These are phyloP conservation scores for Exserohilum turcica DNA, from an alignment of 2,329 filamentous ascomycete genomes.

Conservation along the genomic window DNA sequence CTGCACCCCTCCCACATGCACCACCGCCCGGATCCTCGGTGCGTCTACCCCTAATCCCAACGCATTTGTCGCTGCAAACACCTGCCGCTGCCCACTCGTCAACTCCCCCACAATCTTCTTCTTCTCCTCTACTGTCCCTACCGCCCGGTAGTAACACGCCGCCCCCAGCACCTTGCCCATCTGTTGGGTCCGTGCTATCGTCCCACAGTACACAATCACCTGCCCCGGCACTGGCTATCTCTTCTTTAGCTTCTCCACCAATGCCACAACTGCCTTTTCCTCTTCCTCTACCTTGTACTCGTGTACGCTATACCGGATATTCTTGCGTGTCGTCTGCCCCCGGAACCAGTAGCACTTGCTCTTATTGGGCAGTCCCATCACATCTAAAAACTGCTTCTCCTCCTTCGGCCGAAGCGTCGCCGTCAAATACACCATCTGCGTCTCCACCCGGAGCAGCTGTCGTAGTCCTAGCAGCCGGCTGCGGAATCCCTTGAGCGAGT, in stretches of 20 bases:
- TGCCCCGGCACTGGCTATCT: slow-evolving; percentile 5
- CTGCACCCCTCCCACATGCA: slow-evolving; percentile 10
- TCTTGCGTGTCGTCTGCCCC: slow-evolving; percentile 8
- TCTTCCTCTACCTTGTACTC: background rate
- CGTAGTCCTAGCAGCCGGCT: slow-evolving; percentile 21
- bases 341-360: slow-evolving; percentile 15
- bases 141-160: slow-evolving; percentile 7
- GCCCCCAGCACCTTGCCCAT: slow-evolving; percentile 13
- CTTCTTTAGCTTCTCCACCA: slow-evolving; percentile 1
- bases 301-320: slow-evolving; percentile 8
- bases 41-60: slow-evolving; percentile 18
- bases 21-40: slow-evolving; percentile 10
- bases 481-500: slow-evolving; percentile 16
- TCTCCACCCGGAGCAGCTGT: slow-evolving; percentile 17
- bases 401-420: slow-evolving; percentile 25
- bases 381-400: slow-evolving; percentile 17
- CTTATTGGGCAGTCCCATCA: background rate
- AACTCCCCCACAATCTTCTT: slow-evolving; percentile 11
- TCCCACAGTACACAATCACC: slow-evolving; percentile 13
- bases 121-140: slow-evolving; percentile 9
- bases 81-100: slow-evolving; percentile 2
- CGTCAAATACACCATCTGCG: slow-evolving; percentile 30
- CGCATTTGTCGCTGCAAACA: slow-evolving; percentile 19
- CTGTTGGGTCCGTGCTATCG: slow-evolving; percentile 5
- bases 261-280: slow-evolving; percentile 5